A percentile compares a stretch with the other conserved stretches of the same genome.
Conservation (phyloP, 768 basidiomycete species). For the Trametes elegans region DNA sequence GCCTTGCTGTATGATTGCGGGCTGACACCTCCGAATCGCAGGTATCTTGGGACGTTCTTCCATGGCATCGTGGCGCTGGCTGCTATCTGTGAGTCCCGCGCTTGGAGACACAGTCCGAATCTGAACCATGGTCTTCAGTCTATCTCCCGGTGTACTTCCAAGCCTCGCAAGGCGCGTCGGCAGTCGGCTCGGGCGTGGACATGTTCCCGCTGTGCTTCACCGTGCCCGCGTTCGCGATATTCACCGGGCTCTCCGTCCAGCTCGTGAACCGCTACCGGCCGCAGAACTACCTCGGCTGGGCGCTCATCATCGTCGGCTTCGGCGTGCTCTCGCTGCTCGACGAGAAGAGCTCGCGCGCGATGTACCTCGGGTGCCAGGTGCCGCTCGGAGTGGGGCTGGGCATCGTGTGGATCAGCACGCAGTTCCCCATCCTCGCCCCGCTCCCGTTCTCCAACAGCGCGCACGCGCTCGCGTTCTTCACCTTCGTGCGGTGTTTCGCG, state of each 20-base stretch:
- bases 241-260: conserved; percentile 25
- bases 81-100: conserved; percentile 27
- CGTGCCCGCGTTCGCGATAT: conserved; percentile 31
- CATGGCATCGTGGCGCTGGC: conserved; percentile 16
- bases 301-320: conserved; percentile 35
- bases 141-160: conserved; percentile 47
- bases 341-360: conserved; percentile 1
- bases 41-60: conserved; percentile 31
- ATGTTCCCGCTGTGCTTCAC: conserved; percentile 27
- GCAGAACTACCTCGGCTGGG: conserved; percentile 36
- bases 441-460: conserved; percentile 34
- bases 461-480: conserved; percentile 36
- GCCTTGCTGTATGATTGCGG: neutral
- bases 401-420: conserved; percentile 26
- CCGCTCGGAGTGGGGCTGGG: conserved; percentile 1
- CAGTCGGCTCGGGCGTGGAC: conserved; percentile 30
- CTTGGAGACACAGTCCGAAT: neutral
- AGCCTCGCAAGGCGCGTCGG: conserved; percentile 35
- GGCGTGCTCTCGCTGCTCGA: conserved; percentile 23
- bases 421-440: conserved; percentile 35
- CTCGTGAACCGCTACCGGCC: conserved; percentile 29
- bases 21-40: neutral
- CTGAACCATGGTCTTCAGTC: conserved; percentile 24
- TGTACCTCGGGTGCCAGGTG: conserved; percentile 1
- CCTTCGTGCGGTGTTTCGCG: conserved; percentile 25